Percentiles rank a stretch among this genome's conserved stretches.
Evolutionary conservation across 2,329 filamentous ascomycete species (phyloP).

Genomic region (Aspergillus novofumigatus): DNA sequence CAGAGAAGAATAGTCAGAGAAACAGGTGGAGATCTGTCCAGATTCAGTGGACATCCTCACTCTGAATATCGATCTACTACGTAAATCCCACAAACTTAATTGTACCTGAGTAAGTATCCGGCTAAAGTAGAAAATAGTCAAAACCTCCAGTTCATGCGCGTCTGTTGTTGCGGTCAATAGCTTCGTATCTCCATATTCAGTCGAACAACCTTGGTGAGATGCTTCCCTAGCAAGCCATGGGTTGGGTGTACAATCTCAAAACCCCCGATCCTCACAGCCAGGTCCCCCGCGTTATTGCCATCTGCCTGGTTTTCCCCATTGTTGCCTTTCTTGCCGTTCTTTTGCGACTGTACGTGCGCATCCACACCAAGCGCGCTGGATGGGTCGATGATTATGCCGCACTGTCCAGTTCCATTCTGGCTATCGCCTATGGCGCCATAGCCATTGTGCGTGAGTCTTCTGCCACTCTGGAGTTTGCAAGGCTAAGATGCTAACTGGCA

Average conservation of each 20-base stretch:
- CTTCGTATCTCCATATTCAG: background rate
- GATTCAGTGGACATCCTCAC: no score
- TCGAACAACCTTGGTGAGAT: no score
- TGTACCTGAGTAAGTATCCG: no score
- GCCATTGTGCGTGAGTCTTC: conserved; percentile 17
- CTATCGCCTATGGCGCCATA: conserved; percentile 14
- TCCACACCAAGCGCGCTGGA: conserved; percentile 12
- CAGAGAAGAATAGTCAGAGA: no score
- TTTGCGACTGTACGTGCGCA: conserved; percentile 23
- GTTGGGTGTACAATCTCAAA: conserved; percentile 28
- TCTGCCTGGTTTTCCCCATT: conserved; percentile 20
- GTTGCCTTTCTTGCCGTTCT: conserved; percentile 19
- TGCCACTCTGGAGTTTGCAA: no score
- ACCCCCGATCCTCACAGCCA: conserved; percentile 18
- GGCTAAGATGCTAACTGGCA: no score
- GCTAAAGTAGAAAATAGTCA: no score
- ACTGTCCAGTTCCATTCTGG: conserved; percentile 18
- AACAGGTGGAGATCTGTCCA: no score
- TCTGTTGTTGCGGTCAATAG: no score
- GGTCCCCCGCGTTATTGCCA: conserved; percentile 17
- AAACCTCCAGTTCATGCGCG: no score
- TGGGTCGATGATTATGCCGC: conserved; percentile 28
- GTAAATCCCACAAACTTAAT: no score
- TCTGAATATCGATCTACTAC: no score
- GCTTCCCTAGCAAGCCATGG: conserved; percentile 14